A percentile compares a stretch with the other conserved stretches of the same genome.
Conservation (phyloP, 1,139 yeast genomes). For the Candida sojae region DNA sequence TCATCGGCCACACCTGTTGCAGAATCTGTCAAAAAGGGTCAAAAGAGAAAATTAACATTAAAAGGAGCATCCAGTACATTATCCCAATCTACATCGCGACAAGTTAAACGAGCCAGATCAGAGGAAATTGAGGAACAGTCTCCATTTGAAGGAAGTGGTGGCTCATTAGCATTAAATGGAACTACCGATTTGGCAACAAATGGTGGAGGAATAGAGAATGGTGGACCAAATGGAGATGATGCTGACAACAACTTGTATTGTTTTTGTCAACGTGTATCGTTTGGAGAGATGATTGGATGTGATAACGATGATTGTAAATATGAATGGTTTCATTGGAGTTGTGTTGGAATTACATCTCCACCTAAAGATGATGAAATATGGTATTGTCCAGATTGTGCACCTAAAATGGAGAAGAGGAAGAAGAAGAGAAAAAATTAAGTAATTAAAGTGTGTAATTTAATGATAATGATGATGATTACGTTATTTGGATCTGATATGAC, state of each 20-base stretch:
- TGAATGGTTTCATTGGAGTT: slow-evolving; percentile 88
- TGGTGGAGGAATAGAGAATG: slow-evolving; percentile 1
- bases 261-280: slow-evolving; percentile 81
- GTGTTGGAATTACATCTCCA: slow-evolving; percentile 77
- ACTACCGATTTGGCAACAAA: slow-evolving; percentile 13
- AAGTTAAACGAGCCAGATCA: slow-evolving; percentile 28
- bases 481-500: neutral
- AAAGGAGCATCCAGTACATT: slow-evolving; percentile 6
- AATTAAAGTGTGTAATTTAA: neutral
- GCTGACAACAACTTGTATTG: slow-evolving; percentile 71
- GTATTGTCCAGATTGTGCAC: slow-evolving; percentile 72
- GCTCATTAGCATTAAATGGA: slow-evolving; percentile 16
- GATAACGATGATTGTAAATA: slow-evolving; percentile 78
- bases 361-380: slow-evolving; percentile 67
- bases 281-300: slow-evolving; percentile 92
- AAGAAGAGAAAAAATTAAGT: slow-evolving; percentile 37
- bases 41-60: slow-evolving; percentile 27
- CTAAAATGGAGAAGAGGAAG: slow-evolving; percentile 49
- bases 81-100: slow-evolving; percentile 17
- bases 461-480: neutral
- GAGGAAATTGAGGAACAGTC: slow-evolving; percentile 21
- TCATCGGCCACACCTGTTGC: slow-evolving; percentile 13
- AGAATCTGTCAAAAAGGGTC: slow-evolving; percentile 21
- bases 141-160: slow-evolving; percentile 14
- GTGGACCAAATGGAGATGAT: slow-evolving; percentile 47